Percentiles rank a stretch among this genome's conserved stretches.
Evolutionary conservation across 805 yeast genomes (phyloP).

Genomic region (Millerago galiae): DNA sequence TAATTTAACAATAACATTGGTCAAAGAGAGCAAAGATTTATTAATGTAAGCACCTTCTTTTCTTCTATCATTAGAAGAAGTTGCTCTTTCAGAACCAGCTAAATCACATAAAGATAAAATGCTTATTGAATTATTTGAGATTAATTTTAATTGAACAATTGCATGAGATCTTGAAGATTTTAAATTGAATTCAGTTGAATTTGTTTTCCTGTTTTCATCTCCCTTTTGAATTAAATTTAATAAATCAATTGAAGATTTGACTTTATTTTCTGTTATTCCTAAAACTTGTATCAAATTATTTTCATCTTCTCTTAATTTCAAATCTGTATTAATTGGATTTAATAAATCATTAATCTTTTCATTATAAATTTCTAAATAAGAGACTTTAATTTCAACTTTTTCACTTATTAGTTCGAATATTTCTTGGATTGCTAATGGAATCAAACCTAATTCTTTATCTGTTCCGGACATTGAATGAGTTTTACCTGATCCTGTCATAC

Average conservation of each 20-base stretch:
- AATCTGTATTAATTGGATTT: conserved; percentile 36
- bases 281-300: conserved; percentile 64
- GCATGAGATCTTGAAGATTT: conserved; percentile 92
- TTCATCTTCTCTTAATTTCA: conserved; percentile 74
- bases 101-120: conserved; percentile 83
- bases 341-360: conserved; percentile 80
- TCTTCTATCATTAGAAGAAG: conserved; percentile 60
- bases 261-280: conserved; percentile 63
- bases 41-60: conserved; percentile 93
- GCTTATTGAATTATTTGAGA: conserved; percentile 28
- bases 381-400: conserved; percentile 43
- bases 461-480: conserved; percentile 85
- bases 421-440: conserved; percentile 66
- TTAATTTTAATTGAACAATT: conserved; percentile 61
- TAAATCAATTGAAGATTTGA: conserved; percentile 52
- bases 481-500: conserved; percentile 96
- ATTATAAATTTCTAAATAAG: conserved; percentile 90
- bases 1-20: conserved; percentile 85
- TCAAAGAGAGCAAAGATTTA: conserved; percentile 81
- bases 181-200: conserved; percentile 84
- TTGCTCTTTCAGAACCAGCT: conserved; percentile 94
- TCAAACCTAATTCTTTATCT: conserved; percentile 61
- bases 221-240: conserved; percentile 57
- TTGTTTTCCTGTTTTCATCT: conserved; percentile 68
- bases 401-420: conserved; percentile 41